Evolutionary conservation across 306 rosid species (phyloP), one percentile per base, ranked within the genome.

Genomic region (Sicyos edulis): DNA sequence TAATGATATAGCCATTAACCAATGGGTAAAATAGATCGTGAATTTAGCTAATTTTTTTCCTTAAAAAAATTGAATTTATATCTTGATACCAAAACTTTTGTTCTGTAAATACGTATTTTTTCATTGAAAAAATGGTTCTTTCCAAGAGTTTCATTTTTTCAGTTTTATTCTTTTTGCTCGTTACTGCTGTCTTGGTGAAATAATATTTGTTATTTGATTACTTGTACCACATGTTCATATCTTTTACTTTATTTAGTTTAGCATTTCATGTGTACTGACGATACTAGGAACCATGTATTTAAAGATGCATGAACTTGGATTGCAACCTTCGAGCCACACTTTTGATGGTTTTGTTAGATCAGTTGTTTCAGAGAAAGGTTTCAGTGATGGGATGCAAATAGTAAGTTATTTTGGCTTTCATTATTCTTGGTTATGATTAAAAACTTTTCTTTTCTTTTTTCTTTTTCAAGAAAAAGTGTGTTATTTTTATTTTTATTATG

Each of bases 241-340:
- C 54, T 24, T 76, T 14, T 12, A 44, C 49, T 6, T 78, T 45
- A 49, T 51, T 71, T 71, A 57, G 78, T 83, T 79, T 29, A 42
- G 62, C 56, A 70, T 85, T 75, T 77, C 77, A 53, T 74, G 77
- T 71, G 68, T 72, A 72, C 73, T 85, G 59, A 78, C 57, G 22
- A 51, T 10, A 24, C 65, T 59, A 60, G 55, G 78, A 16, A 40
- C 22, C 76, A 60, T 81, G 70, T 87, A 58, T 75, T 50, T 85
- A 73, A 80, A 92, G 98, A 92, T 86, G 96, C 88, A 84, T 84
- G 82, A 79, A 67, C 82, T 89, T 68, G 91, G 96, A 71, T 78
- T 92, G 88, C 81, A 80, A 72, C 92, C 89, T 7, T 82, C 87
- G 60, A 74, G 89, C 78, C 70, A 68, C 68, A 85, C 88, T 15